Percentiles rank a stretch among this genome's conserved stretches.
Evolutionary conservation across 1,139 yeast species (phyloP).

Genomic region (Pichia inconspicua): DNA sequence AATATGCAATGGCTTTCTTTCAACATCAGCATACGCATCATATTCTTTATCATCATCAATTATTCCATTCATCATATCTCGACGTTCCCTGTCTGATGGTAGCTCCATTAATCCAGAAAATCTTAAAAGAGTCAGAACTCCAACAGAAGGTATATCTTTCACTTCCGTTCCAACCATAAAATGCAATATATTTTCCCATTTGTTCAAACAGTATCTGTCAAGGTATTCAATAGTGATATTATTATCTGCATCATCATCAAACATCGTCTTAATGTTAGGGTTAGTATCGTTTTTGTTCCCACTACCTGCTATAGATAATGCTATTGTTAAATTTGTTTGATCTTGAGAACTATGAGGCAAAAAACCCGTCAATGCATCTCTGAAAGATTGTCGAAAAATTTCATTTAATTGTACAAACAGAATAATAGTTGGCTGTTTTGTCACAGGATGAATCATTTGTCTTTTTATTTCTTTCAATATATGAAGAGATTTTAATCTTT

Average conservation of each 20-base stretch:
- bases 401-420: slow-evolving; percentile 57
- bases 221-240: slow-evolving; percentile 56
- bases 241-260: slow-evolving; percentile 32
- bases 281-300: neutral
- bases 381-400: slow-evolving; percentile 65
- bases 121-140: slow-evolving; percentile 55
- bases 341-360: slow-evolving; percentile 12
- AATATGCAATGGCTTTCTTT: slow-evolving; percentile 14
- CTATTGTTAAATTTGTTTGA: slow-evolving; percentile 11
- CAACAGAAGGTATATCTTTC: slow-evolving; percentile 55
- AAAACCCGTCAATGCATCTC: slow-evolving; percentile 81
- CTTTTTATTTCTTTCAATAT: slow-evolving; percentile 55
- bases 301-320: neutral
- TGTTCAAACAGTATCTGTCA: slow-evolving; percentile 72
- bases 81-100: slow-evolving; percentile 31
- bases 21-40: slow-evolving; percentile 21
- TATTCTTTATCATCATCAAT: slow-evolving; percentile 18
- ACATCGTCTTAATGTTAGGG: slow-evolving; percentile 11
- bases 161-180: slow-evolving; percentile 93
- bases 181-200: slow-evolving; percentile 94
- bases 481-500: slow-evolving; percentile 69
- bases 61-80: slow-evolving; percentile 16
- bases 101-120: slow-evolving; percentile 82
- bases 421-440: slow-evolving; percentile 34
- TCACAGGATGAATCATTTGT: slow-evolving; percentile 27